Evolutionary conservation across 108 stramenopile genomes (phyloP).

Genomic region (Skeletonema grethae): DNA sequence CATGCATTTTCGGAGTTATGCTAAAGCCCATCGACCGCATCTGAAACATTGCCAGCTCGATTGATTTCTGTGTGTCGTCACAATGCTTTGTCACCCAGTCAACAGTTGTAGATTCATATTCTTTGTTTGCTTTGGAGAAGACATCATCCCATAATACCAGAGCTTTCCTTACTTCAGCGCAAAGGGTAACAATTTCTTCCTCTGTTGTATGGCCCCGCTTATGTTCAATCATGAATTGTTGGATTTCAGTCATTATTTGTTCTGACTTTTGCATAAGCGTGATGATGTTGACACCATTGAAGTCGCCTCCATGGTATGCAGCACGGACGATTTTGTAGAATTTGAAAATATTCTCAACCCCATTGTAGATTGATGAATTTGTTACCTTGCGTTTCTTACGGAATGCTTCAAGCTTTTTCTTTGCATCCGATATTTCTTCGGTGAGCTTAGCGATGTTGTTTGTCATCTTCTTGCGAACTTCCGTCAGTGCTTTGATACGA

Average conservation of each 20-base stretch:
- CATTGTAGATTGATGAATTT: not conserved
- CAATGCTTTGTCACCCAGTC: constrained; percentile 1
- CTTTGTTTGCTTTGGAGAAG: not conserved
- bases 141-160: constrained; percentile 11
- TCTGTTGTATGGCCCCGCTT: not conserved
- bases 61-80: too few relatives aligned
- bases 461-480: not conserved
- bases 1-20: constrained; percentile 12
- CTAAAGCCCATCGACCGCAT: not conserved
- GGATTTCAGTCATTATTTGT: constrained; percentile 5
- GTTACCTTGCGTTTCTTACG: not conserved
- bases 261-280: constrained; percentile 6
- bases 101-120: constrained; percentile 4
- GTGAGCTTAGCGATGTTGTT: not conserved
- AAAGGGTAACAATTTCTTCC: not conserved
- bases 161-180: not conserved
- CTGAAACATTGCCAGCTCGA: not conserved
- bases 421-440: not conserved
- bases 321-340: not conserved
- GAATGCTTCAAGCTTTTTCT: not conserved
- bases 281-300: constrained; percentile 12
- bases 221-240: not conserved
- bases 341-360: constrained; percentile 1
- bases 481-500: not conserved
- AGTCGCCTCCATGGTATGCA: constrained; percentile 10